These are phyloP conservation scores for Yarrowia deformans DNA, from an alignment of 805 yeast species.

Conservation along the genomic window DNA sequence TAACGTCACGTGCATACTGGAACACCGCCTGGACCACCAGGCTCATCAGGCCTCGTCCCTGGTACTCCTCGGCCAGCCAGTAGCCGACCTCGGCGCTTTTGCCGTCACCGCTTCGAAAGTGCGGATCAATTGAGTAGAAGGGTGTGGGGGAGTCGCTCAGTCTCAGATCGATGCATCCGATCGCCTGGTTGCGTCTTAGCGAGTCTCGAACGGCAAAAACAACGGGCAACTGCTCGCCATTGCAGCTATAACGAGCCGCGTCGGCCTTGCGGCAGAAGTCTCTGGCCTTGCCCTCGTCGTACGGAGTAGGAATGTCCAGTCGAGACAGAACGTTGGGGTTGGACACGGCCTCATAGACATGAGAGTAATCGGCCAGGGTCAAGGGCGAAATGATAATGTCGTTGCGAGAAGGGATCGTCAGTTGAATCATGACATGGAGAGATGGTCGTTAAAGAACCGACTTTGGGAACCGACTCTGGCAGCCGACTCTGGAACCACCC, in stretches of 20 bases:
- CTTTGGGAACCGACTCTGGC: no score
- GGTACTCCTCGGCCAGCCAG: constrained; percentile 24
- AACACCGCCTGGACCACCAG: background rate
- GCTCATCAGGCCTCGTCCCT: constrained; percentile 8
- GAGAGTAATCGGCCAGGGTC: background rate
- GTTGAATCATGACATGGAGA: background rate
- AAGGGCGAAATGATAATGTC: constrained; percentile 1
- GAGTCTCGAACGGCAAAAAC: constrained; percentile 27
- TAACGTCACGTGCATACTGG: constrained; percentile 19
- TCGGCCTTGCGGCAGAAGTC: constrained; percentile 18
- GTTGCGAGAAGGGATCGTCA: background rate
- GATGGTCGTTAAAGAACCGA: no score
- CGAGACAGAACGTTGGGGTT: constrained; percentile 12
- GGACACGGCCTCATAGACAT: constrained; percentile 12
- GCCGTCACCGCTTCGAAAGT: background rate
- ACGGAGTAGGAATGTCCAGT: constrained; percentile 30
- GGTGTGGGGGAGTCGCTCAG: background rate
- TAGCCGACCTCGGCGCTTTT: constrained; percentile 22
- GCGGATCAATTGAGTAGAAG: background rate
- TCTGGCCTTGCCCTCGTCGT: constrained; percentile 10
- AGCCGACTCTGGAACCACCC: background rate
- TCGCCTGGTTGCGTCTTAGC: background rate
- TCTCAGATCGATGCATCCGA: constrained; percentile 28
- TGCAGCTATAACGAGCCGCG: background rate
- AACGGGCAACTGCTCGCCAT: constrained; percentile 2